Evolutionary conservation across 352 stramenopile species (phyloP), one percentile per base, ranked within the genome.

Genomic region (Pythium oligandrum): DNA sequence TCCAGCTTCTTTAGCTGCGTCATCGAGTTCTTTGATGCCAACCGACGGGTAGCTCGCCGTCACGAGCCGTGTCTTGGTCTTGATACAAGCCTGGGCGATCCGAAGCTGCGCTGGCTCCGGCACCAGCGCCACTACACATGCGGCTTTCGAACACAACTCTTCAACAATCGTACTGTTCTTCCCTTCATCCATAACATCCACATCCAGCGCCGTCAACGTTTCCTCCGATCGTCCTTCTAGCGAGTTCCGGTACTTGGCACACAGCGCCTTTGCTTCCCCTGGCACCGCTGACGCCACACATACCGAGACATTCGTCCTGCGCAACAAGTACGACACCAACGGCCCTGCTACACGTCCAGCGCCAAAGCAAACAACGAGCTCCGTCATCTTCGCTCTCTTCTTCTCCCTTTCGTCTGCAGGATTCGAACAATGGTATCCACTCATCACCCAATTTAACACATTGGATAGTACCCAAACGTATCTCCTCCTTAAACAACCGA

Each of bases 21-120:
- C 46, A 33, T 76, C 49, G 8, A 96, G 57, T 11, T 63, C 33
- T 38, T 71, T 63, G 59, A 97, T 93, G 9, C 75, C 86, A n/a
- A 73, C 60, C 31, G 75, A 93, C 17, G 91, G 81, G 54, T 97
- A 97, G 57, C 79, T 95, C n/a, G 90, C 88, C 6, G 90, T 97
- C 37, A 96, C 83, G 26, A 97, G 66, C 48, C 89, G 68, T 32
- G 63, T 87, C 30, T 71, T 64, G n/a, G 63, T 55, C 10, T 52
- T 39, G 34, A 97, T 72, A 52, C 82, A 95, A 44, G 75, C 66
- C 42, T 79, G 56, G 9, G 83, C 86, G 6, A 96, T 67, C 4
- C 60, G 59, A 31, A 77, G 44, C 61, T 97, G 88, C 66, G 96
- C 88, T 9, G 72, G 66, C 31, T 84, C 80, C 3, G 90, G 88